These are phyloP conservation scores for Amanita pallidorosea DNA, from an alignment of 768 basidiomycete genomes.

Conservation along the genomic window DNA sequence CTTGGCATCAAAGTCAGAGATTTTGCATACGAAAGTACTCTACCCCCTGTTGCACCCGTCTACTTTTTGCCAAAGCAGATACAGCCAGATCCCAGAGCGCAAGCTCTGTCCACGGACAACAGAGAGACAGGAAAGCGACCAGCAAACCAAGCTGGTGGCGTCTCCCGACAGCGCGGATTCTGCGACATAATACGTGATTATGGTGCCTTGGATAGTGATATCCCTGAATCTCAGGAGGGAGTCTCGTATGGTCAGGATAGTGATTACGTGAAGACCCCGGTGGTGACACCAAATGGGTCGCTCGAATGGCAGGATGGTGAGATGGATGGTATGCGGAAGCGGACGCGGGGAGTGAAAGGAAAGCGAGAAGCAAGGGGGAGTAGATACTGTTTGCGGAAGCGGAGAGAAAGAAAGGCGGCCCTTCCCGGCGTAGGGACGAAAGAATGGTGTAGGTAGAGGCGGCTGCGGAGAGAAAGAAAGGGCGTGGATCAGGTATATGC, in stretches of 20 bases:
- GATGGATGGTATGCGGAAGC: neutral
- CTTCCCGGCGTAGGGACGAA: neutral
- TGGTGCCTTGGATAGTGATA: constrained; percentile 6
- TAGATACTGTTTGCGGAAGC: constrained; percentile 25
- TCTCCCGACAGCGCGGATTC: constrained; percentile 14
- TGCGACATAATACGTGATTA: constrained; percentile 16
- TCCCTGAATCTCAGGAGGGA: constrained; percentile 13
- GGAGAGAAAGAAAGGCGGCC: constrained; percentile 11
- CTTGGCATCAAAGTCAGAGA: constrained; percentile 41
- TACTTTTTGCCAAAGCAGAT: constrained; percentile 36
- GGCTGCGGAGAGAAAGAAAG: no score
- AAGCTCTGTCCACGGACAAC: neutral
- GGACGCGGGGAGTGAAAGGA: no score
- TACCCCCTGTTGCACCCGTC: constrained; percentile 49
- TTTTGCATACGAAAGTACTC: constrained; percentile 58
- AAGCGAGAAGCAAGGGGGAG: neutral
- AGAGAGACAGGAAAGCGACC: constrained; percentile 17
- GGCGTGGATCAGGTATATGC: no score
- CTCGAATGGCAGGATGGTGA: constrained; percentile 26
- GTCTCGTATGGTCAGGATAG: constrained; percentile 22
- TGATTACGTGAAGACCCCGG: constrained; percentile 37
- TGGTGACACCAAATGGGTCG: constrained; percentile 47
- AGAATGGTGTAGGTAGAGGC: constrained; percentile 1
- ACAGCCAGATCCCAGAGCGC: constrained; percentile 27
- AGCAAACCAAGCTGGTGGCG: constrained; percentile 21